phyloP scores from a whole-genome alignment of 2,329 filamentous ascomycete genomes.

The Exophiala dermatitidis region DNA sequence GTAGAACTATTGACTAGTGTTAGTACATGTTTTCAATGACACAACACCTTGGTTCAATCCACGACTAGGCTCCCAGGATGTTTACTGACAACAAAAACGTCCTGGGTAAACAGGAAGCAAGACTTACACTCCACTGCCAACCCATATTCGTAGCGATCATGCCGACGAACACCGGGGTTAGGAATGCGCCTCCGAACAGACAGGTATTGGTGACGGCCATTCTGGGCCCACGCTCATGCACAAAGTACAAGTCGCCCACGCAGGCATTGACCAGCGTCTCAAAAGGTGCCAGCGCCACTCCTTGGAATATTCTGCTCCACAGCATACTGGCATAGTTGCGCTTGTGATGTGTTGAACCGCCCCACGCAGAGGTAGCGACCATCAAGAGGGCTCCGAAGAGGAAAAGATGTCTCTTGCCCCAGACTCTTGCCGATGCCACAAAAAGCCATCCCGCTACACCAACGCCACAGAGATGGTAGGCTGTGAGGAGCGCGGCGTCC shows the following conservation, averaged over 20 bases:
- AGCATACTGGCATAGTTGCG: slow-evolving; percentile 65
- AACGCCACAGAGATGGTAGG: slow-evolving; percentile 78
- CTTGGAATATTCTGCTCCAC: slow-evolving; percentile 75
- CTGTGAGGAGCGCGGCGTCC: slow-evolving; percentile 73
- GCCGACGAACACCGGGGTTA: slow-evolving; percentile 79
- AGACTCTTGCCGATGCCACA: slow-evolving; percentile 79
- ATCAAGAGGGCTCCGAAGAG: slow-evolving; percentile 68
- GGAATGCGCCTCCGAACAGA: slow-evolving; percentile 64
- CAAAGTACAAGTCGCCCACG: slow-evolving; percentile 84
- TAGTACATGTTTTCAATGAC: slow-evolving; percentile 26
- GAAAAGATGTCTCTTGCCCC: slow-evolving; percentile 88
- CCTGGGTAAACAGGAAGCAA: slow-evolving; percentile 32
- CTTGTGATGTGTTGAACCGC: slow-evolving; percentile 52
- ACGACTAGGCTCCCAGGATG: too few species aligned
- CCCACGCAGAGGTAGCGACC: slow-evolving; percentile 70
- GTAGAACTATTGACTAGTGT: slow-evolving; percentile 52
- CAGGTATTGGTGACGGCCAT: slow-evolving; percentile 75
- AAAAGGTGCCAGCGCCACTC: slow-evolving; percentile 78
- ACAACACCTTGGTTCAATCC: too few species aligned
- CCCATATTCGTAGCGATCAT: slow-evolving; percentile 23
- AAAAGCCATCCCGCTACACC: slow-evolving; percentile 76
- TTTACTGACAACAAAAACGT: not conserved
- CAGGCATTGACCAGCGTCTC: slow-evolving; percentile 83
- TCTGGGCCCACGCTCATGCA: slow-evolving; percentile 67
- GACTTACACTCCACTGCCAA: slow-evolving; percentile 24